These are phyloP conservation scores for Nakaseomyces kungkrabaensis DNA, from an alignment of 1,139 yeast species.

Conservation along the genomic window DNA sequence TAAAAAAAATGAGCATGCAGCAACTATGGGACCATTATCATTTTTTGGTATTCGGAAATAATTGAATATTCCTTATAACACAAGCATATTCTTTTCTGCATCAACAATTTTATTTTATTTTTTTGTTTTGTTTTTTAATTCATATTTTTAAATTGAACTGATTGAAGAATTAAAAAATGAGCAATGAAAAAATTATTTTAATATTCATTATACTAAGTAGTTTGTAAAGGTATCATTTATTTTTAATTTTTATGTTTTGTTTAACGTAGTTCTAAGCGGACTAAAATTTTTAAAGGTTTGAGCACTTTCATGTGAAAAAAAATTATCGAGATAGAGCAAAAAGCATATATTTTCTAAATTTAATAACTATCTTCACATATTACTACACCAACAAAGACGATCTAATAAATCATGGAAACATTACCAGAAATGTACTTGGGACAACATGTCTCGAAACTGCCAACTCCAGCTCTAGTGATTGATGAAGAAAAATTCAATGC, in stretches of 20 bases:
- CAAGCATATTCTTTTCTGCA: neutral
- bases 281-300: too few species aligned
- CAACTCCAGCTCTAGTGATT: conserved; percentile 49
- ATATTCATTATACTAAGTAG: too few species aligned
- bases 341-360: too few species aligned
- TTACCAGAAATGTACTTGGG: conserved; percentile 13
- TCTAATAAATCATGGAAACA: conserved; percentile 7
- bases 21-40: conserved; percentile 10
- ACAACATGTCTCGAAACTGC: conserved; percentile 30
- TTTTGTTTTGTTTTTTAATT: too few species aligned
- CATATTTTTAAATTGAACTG: too few species aligned
- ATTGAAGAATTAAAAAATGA: too few species aligned
- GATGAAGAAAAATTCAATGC: conserved; percentile 31
- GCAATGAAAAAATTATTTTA: too few species aligned
- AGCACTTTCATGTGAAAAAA: too few species aligned
- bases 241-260: too few species aligned
- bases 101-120: neutral
- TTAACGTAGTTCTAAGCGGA: too few species aligned
- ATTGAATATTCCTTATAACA: neutral
- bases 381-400: neutral
- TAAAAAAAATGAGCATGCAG: conserved; percentile 9
- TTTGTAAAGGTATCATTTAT: too few species aligned
- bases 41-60: conserved; percentile 13
- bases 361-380: too few species aligned
- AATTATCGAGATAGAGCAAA: neutral